These are phyloP conservation scores for Phytophthora fragariaefolia DNA, from an alignment of 352 stramenopile genomes.

Conservation along the genomic window DNA sequence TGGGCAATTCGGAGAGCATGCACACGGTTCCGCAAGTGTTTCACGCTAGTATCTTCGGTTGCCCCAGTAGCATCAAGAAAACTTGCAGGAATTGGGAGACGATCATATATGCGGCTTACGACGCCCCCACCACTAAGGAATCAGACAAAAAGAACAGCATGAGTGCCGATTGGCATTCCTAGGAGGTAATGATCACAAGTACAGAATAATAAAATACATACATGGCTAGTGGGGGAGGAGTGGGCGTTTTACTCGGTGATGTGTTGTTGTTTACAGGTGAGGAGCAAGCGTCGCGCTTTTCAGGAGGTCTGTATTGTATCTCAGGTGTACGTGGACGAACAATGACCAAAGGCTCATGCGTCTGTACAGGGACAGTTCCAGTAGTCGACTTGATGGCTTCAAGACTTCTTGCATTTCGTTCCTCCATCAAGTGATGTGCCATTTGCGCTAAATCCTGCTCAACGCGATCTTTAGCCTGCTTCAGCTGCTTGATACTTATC, in stretches of 20 bases:
- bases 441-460: slow-evolving; percentile 70
- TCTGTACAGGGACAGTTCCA: slow-evolving; percentile 13
- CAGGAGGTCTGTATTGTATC: slow-evolving; percentile 20
- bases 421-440: slow-evolving; percentile 73
- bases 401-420: slow-evolving; percentile 52
- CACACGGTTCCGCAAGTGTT: slow-evolving; percentile 77
- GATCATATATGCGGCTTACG: slow-evolving; percentile 46
- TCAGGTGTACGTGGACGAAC: slow-evolving; percentile 18
- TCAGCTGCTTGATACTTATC: slow-evolving; percentile 81
- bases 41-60: slow-evolving; percentile 46
- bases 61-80: slow-evolving; percentile 28
- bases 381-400: slow-evolving; percentile 36
- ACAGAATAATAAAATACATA: slow-evolving; percentile 24
- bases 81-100: slow-evolving; percentile 19
- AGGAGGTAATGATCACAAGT: no score
- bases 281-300: slow-evolving; percentile 68
- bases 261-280: slow-evolving; percentile 53
- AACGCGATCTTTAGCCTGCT: slow-evolving; percentile 73
- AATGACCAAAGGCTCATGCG: slow-evolving; percentile 24
- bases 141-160: slow-evolving; percentile 13
- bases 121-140: slow-evolving; percentile 39
- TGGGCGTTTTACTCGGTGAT: slow-evolving; percentile 5
- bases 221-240: slow-evolving; percentile 17
- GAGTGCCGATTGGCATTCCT: no score
- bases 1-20: slow-evolving; percentile 92